phyloP scores from a whole-genome alignment of 768 basidiomycete genomes.

The Termitomyces sp. region DNA sequence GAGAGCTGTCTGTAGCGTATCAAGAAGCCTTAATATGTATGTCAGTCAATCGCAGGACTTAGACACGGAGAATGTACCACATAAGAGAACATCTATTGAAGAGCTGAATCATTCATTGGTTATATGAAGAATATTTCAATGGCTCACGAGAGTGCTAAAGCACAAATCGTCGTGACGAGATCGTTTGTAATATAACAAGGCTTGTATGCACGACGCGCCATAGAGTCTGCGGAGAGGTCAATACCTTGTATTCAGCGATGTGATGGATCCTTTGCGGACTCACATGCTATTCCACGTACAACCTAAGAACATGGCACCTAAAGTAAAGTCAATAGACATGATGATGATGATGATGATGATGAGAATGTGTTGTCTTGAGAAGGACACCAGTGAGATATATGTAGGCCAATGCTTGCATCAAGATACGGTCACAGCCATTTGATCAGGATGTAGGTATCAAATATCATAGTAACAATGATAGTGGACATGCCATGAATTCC shows the following conservation, averaged over 20 bases:
- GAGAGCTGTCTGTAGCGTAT: neutral
- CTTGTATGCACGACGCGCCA: conserved; percentile 1
- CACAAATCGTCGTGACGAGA: neutral
- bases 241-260: too few relatives aligned
- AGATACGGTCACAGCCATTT: neutral
- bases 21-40: neutral
- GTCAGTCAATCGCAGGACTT: neutral
- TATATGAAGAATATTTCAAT: neutral
- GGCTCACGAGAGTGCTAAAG: neutral
- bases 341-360: neutral
- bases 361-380: neutral
- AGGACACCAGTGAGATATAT: neutral
- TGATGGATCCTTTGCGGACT: neutral
- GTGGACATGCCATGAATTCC: neutral
- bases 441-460: neutral
- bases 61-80: neutral
- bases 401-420: neutral
- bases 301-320: neutral
- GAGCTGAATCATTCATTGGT: neutral
- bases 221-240: neutral
- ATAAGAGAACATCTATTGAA: neutral
- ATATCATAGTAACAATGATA: neutral
- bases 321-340: neutral
- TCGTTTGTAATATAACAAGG: conserved; percentile 4
- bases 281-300: neutral